Evolutionary conservation across 352 stramenopile species (phyloP), one percentile per base, ranked within the genome.

Genomic region (Phytopythium vexans): DNA sequence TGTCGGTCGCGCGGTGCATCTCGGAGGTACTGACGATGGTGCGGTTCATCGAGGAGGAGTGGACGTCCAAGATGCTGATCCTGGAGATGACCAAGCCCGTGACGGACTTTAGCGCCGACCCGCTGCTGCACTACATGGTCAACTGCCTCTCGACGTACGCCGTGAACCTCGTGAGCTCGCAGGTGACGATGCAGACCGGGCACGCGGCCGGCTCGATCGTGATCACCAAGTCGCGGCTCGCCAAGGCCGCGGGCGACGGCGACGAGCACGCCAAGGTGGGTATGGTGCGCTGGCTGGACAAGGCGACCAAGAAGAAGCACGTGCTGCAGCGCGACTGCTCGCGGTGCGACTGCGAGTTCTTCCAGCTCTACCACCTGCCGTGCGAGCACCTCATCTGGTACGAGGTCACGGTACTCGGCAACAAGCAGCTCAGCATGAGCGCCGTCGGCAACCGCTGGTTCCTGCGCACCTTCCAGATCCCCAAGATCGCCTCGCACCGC

Each of bases 341-440:
- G 38, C 62, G 57, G 5, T 89, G 78, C 54, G 74, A 86, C 57
- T 89, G 78, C 45, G 74, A 79, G 40, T 89, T 88, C 51, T 89
- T 75, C 56, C 54, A 66, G 32, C 62, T 89, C 14, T 88, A 85
- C 52, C 69, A 82, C 31, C 58, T 89, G 15, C 78, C 78, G 10
- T 89, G 78, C 49, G 74, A 82, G 49, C 78, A 89, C 57, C 64
- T 89, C 33, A 86, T 89, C 59, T 85, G 73, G 69, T 89, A 89
- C 57, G 78, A 89, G 64, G 68, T 86, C 38, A 72, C 71, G 32
- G 62, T 77, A 37, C 52, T 89, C 40, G 71, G 85, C 41, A 72
- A 74, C 67, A 78, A 84, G 56, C 78, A 88, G 42, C 44, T 89
- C 38, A 86, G 72, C 33, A 68, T 89, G 72, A 73, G 56, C 21